Base-by-base conservation (phyloP, 768 basidiomycete species). In the Tylopilus balloui region DNA sequence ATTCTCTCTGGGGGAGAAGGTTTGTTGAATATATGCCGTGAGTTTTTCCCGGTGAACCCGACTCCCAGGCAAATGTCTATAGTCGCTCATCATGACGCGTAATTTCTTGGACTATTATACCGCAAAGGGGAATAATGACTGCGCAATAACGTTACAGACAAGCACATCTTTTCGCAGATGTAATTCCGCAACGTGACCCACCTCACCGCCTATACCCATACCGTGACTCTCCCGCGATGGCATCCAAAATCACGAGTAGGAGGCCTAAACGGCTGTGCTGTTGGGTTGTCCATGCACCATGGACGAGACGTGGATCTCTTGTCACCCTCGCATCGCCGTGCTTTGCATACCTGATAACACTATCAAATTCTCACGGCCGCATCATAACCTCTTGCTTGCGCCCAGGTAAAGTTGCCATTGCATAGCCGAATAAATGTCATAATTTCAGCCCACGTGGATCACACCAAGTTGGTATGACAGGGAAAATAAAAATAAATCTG, bases 171-270 rank as follows among this genome's bases (percentile, higher is more conserved):
- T 34, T 8, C n/a, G 27, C 41, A 21, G 38, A n/a, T 13, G 13
- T 27, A 42, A 48, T 20, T 28, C 48, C 48, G 20, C 31, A 14
- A 14, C 15, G 15, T 6, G 14, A 6, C 14, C 15, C 14, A 2
- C 5, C 14, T 15, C 3, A 32, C n/a, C n/a, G n/a, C n/a, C 5
- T 27, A 27, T 27, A 10, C 34, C 7, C 17, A 5, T 4, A 4
- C 34, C 17, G 34, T 19, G 17, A 37, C 50, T 20, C n/a, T 50
- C 41, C 42, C 51, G 51, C 48, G 47, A 37, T 19, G 20, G 25
- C 20, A 19, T n/a, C 32, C 24, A 39, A 31, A 14, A 34, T 34
- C 50, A 12, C 24, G 13, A 4, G 25, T 7, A 3, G 17, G 19
- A 21, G 19, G 15, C 23, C 34, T 20, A 19, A 21, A 14, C 8